These are phyloP conservation scores for Jatropha podagrica DNA, from an alignment of 441 rosid species.

Conservation along the genomic window DNA sequence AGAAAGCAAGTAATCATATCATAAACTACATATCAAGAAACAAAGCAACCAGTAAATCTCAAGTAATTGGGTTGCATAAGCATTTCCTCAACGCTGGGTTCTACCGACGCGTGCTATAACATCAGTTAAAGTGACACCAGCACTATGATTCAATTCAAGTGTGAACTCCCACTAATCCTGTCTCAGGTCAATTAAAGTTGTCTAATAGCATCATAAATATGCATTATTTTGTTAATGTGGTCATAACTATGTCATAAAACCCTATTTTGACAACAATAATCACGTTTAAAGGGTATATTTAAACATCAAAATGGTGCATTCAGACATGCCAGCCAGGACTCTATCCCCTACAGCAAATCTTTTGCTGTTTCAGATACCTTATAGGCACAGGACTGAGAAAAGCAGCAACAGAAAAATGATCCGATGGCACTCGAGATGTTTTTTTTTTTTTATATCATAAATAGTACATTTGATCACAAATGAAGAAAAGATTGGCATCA, in stretches of 20 bases:
- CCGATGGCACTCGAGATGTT: neutral
- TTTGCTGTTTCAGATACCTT: neutral
- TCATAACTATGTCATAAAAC: constrained; percentile 15
- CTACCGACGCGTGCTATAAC: constrained; percentile 22
- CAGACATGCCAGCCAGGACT: neutral
- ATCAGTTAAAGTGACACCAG: constrained; percentile 8
- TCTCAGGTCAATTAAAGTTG: neutral
- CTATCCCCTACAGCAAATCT: neutral
- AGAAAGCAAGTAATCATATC: neutral
- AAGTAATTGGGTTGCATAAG: neutral
- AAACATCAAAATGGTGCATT: neutral
- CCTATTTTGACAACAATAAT: neutral
- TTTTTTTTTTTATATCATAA: too few species aligned
- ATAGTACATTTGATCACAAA: neutral
- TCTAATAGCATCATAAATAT: neutral
- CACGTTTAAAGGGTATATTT: neutral
- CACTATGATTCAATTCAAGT: constrained; percentile 12
- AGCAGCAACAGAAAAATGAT: neutral
- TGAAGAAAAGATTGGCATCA: neutral
- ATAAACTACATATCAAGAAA: neutral
- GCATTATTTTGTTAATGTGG: constrained; percentile 13
- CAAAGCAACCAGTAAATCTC: neutral
- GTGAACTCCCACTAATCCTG: constrained; percentile 9
- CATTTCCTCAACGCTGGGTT: constrained; percentile 3
- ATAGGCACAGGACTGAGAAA: neutral